These are phyloP conservation scores for Hawksworthiomyces lignivorus DNA, from an alignment of 2,329 filamentous ascomycete genomes.

Conservation along the genomic window DNA sequence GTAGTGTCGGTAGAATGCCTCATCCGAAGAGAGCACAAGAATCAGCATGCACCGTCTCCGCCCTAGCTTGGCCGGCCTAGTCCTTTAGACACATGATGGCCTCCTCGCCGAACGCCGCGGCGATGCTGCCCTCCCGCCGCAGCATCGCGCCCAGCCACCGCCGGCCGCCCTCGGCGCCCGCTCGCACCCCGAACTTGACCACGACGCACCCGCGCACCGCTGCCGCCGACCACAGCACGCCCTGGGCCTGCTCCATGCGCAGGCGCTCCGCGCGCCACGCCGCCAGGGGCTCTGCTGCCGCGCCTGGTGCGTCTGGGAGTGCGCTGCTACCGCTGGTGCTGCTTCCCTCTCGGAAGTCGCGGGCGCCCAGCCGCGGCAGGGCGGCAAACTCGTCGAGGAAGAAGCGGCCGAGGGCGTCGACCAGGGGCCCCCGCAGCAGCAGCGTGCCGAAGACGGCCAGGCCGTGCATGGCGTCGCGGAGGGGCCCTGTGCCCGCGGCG, in stretches of 20 bases:
- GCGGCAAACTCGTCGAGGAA: conserved; percentile 72
- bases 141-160: conserved; percentile 75
- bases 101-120: conserved; percentile 67
- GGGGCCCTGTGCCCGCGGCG: conserved; percentile 22
- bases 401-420: conserved; percentile 59
- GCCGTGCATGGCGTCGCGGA: conserved; percentile 61
- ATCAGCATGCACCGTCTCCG: too few relatives aligned
- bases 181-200: conserved; percentile 80
- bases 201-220: conserved; percentile 75
- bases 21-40: too few relatives aligned
- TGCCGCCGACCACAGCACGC: conserved; percentile 75
- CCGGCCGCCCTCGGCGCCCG: conserved; percentile 74
- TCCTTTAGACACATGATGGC: conserved; percentile 67
- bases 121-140: conserved; percentile 63
- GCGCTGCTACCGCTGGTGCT: too few relatives aligned
- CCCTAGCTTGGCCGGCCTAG: too few relatives aligned
- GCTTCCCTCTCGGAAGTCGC: conserved; percentile 63
- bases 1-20: too few relatives aligned
- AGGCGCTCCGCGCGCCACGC: conserved; percentile 50
- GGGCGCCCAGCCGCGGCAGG: conserved; percentile 72
- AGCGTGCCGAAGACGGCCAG: conserved; percentile 77
- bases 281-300: conserved; percentile 31
- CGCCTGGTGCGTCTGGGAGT: conserved; percentile 29
- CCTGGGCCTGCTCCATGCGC: conserved; percentile 47
- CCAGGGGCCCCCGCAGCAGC: conserved; percentile 67